phyloP scores from a whole-genome alignment of 352 stramenopile genomes.

The Aphanomyces astaci region DNA sequence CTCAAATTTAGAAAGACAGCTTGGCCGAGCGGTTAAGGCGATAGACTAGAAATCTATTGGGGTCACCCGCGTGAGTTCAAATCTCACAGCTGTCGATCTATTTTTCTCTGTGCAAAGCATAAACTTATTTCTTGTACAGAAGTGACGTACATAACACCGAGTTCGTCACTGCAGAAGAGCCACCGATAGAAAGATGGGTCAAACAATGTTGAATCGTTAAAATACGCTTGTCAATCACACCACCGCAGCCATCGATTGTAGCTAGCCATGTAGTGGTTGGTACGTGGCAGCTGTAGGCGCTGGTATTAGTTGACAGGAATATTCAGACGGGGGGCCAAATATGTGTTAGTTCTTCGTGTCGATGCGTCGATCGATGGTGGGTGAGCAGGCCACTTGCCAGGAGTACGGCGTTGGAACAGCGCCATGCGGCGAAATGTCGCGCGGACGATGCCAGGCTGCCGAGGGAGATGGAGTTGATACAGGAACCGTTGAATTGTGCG shows the following conservation, averaged over 20 bases:
- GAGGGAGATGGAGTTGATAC: too few species aligned
- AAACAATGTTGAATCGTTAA: too few species aligned
- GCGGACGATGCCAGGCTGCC: too few species aligned
- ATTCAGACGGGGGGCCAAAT: constrained; percentile 1
- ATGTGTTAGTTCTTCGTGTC: neutral
- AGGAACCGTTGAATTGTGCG: neutral
- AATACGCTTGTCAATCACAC: neutral
- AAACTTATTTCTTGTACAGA: too few species aligned
- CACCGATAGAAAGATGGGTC: too few species aligned
- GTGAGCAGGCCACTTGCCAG: neutral
- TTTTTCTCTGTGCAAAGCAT: too few species aligned
- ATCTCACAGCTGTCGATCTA: constrained; percentile 20
- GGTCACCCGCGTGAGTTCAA: constrained; percentile 23
- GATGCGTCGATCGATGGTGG: neutral
- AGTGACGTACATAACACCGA: too few species aligned
- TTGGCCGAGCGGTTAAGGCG: constrained; percentile 23
- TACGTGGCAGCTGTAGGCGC: neutral
- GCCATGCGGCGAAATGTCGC: too few species aligned
- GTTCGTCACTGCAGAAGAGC: too few species aligned
- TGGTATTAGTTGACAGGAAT: constrained; percentile 10
- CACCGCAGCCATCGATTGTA: neutral
- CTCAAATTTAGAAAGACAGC: constrained; percentile 2
- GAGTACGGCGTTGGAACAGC: too few species aligned
- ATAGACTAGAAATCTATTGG: constrained; percentile 23
- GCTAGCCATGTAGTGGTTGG: neutral